Evolutionary conservation across 2,329 filamentous ascomycete species (phyloP), one percentile per base, ranked within the genome.

Genomic region (Penicillium sp.): DNA sequence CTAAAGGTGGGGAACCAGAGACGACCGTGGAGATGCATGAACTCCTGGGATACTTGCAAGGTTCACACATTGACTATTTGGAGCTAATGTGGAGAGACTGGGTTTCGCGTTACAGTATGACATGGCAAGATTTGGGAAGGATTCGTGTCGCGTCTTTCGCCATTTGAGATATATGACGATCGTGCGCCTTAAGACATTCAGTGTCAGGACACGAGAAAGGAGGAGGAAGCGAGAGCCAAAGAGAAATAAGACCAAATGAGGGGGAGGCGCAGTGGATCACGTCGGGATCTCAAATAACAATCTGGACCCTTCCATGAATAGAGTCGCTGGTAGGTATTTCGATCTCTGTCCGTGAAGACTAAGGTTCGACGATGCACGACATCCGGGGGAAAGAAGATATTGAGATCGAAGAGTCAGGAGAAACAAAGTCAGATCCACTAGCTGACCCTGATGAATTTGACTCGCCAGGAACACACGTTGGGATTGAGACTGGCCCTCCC

Each of bases 331-430:
- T 25, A 30, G 41, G 38, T 54, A 50, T 50, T 43, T 39, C 28
- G 27, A 39, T 16, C 36, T 29, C 35, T 54, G 47, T 47, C 40
- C 45, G 46, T 27, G 49, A 34, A 45, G 25, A 30, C 28, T 51
- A 52, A 39, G 49, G 54, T 55, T 52, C 53, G 52, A 59, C 50
- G 52, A 57, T 56, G 54, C 57, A 60, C 57, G 35, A 59, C 49
- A 59, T 54, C 37, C 45, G 44, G 45, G 42, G 47, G 37, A 31
- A 29, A 47, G 37, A 14, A 36, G 38, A 46, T 39, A 46, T 29
- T 43, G 35, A 52, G 46, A 44, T 44, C 42, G 40, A 49, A 50
- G 50, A 53, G 40, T 43, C 35, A 46, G 46, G 38, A 41, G 30
- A 46, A 46, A 41, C 33, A 34, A 38, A n/a, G 25, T 18, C 30